Conservation (phyloP, 2,329 filamentous ascomycete species). For the Trichoderma harzianum region DNA sequence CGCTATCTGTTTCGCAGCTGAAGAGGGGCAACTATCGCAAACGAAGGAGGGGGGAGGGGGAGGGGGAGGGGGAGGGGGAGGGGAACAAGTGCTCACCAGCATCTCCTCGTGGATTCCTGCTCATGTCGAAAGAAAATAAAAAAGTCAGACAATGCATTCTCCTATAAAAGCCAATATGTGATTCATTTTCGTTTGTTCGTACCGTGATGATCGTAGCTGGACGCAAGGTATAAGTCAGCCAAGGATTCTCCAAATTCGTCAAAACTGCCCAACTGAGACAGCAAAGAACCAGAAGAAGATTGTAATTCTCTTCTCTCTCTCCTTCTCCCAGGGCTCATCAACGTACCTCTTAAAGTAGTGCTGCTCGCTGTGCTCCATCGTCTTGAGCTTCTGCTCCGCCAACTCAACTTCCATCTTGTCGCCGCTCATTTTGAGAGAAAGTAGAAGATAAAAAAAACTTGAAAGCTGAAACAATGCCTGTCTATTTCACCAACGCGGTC, state of each 20-base stretch:
- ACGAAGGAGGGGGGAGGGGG: conserved; percentile 22
- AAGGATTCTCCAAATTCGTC: neutral
- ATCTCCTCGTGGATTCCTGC: conserved; percentile 95
- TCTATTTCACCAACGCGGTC: neutral
- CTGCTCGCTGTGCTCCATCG: conserved; percentile 90
- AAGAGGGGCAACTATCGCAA: conserved; percentile 20
- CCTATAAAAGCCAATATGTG: neutral
- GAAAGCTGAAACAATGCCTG: neutral
- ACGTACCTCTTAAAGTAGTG: conserved; percentile 97
- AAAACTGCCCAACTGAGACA: neutral
- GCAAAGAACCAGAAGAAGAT: neutral
- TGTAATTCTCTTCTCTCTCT: neutral
- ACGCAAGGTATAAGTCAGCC: conserved; percentile 34
- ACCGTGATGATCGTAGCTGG: conserved; percentile 97
- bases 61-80: conserved; percentile 22
- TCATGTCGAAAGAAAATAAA: conserved; percentile 33
- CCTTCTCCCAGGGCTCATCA: neutral
- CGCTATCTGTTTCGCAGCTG: neutral
- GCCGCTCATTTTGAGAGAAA: conserved; percentile 40
- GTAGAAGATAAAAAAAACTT: neutral
- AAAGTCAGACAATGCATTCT: conserved; percentile 10
- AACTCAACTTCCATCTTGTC: conserved; percentile 57
- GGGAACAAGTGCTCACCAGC: conserved; percentile 65
- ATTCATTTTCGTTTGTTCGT: conserved; percentile 28
- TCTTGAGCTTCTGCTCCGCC: conserved; percentile 62